phyloP scores from a whole-genome alignment of 345 rosid species.

The Streptanthus diversifolius region DNA sequence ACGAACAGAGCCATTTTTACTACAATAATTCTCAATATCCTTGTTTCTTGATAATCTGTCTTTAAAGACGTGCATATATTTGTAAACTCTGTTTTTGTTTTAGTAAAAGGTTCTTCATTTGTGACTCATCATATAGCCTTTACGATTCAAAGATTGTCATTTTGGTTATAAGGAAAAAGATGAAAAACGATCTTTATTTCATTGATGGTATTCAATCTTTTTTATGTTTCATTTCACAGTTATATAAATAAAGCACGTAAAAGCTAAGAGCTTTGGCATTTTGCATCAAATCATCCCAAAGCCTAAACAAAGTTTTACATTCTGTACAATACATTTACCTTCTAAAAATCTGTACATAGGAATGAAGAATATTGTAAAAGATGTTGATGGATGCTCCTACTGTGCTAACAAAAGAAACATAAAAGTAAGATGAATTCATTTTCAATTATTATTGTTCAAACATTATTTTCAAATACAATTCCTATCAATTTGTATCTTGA shows the following conservation, averaged over 20 bases:
- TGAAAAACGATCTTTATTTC: conserved; percentile 3
- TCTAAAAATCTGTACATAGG: conserved; percentile 33
- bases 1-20: no score
- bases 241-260: conserved; percentile 15
- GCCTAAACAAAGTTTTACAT: conserved; percentile 22
- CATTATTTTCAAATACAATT: no score
- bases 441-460: no score
- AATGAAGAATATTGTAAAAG: no score
- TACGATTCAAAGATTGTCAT: neutral
- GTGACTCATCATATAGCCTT: neutral
- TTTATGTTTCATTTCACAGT: conserved; percentile 2
- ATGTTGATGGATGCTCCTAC: no score
- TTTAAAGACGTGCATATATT: conserved; percentile 22
- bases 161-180: neutral
- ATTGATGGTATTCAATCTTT: conserved; percentile 5
- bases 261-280: conserved; percentile 26
- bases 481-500: no score
- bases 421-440: no score
- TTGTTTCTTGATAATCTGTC: conserved; percentile 18
- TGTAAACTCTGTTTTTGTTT: conserved; percentile 26
- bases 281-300: conserved; percentile 21
- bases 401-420: no score
- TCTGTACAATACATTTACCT: conserved; percentile 21
- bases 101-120: conserved; percentile 8
- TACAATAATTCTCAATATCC: conserved; percentile 21